These are phyloP conservation scores for Alternaria ethzedia DNA, from an alignment of 2,329 filamentous ascomycete species.

Conservation along the genomic window DNA sequence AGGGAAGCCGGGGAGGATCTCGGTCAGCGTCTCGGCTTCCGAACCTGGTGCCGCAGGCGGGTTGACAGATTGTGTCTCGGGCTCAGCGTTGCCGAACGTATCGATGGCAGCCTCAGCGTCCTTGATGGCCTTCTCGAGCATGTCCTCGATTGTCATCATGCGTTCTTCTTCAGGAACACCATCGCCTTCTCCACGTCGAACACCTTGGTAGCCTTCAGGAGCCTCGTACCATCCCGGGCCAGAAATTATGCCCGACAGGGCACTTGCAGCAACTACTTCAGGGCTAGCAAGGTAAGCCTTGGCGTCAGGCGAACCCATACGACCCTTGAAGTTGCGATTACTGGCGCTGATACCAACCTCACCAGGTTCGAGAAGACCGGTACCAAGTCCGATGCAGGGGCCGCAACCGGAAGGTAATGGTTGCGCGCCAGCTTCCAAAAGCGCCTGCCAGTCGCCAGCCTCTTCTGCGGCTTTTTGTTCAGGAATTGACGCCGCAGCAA, in stretches of 20 bases:
- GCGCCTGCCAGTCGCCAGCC: constrained; percentile 81
- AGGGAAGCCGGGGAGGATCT: constrained; percentile 85
- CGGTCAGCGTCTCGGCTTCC: constrained; percentile 58
- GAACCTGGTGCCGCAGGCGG: constrained; percentile 37
- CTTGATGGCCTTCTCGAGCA: constrained; percentile 72
- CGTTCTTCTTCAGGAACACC: constrained; percentile 69
- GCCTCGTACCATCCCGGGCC: constrained; percentile 81
- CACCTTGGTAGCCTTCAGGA: constrained; percentile 71
- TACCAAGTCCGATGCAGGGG: constrained; percentile 84
- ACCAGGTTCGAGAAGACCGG: constrained; percentile 79
- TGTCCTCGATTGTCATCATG: constrained; percentile 71
- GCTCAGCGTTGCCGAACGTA: constrained; percentile 47
- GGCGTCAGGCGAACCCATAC: constrained; percentile 82
- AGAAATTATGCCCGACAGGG: constrained; percentile 73
- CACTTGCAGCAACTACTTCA: constrained; percentile 90
- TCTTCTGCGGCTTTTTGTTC: constrained; percentile 82
- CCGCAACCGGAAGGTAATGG: constrained; percentile 76
- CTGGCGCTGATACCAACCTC: constrained; percentile 84
- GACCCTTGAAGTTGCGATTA: constrained; percentile 90
- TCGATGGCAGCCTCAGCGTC: constrained; percentile 70
- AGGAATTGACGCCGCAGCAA: constrained; percentile 80
- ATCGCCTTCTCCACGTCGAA: constrained; percentile 74
- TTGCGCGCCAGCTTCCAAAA: constrained; percentile 80
- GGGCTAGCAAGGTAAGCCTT: constrained; percentile 88
- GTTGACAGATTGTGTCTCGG: constrained; percentile 40